phyloP scores from a whole-genome alignment of 2,329 filamentous ascomycete species.

The Chaetoscypha palmicola region DNA sequence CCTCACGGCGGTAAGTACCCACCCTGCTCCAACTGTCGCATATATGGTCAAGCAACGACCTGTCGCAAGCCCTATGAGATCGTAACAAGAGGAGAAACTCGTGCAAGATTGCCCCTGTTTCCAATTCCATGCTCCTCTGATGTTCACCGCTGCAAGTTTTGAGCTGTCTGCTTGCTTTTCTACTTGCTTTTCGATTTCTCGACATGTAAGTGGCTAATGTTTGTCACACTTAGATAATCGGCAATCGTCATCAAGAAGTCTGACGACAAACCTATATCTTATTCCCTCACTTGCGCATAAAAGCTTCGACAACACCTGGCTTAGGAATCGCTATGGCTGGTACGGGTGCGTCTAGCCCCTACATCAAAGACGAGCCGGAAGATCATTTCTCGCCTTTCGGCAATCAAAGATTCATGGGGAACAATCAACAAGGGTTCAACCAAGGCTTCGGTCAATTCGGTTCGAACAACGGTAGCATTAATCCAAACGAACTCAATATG shows the following conservation, averaged over 20 bases:
- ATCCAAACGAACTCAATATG: conserved; percentile 81
- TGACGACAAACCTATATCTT: conserved; percentile 16
- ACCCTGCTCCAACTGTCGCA: not conserved
- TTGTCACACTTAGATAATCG: conserved; percentile 25
- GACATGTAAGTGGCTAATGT: conserved; percentile 23
- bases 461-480: conserved; percentile 52
- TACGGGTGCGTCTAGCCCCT: conserved; percentile 41
- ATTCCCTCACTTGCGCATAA: conserved; percentile 11
- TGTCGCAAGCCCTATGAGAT: not conserved
- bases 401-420: conserved; percentile 29
- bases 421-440: conserved; percentile 32
- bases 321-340: conserved; percentile 29
- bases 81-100: not conserved
- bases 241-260: conserved; percentile 14
- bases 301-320: conserved; percentile 12
- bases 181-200: conserved; percentile 17
- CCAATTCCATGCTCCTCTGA: not conserved
- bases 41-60: not conserved
- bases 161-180: not conserved
- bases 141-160: not conserved
- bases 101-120: not conserved
- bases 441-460: conserved; percentile 36
- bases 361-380: conserved; percentile 63
- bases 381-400: conserved; percentile 45
- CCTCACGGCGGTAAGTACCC: conserved; percentile 1